Conservation (phyloP, 2,329 filamentous ascomycete species). For the Aspergillus ustus region DNA sequence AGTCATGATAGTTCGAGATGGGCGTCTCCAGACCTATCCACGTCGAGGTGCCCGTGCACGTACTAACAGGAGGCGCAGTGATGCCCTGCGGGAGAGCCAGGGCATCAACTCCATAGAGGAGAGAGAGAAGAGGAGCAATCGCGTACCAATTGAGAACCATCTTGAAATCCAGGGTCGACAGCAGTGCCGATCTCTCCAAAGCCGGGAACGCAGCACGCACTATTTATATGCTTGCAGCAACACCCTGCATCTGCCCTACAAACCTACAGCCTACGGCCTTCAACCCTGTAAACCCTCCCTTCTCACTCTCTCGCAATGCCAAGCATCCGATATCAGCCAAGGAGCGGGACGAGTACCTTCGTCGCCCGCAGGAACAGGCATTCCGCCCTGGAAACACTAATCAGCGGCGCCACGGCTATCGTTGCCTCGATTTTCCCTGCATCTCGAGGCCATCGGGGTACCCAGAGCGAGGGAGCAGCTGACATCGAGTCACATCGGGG, state of each 20-base stretch:
- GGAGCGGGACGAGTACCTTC: conserved; percentile 1
- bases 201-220: neutral
- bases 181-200: neutral
- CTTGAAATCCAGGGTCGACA: neutral
- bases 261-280: too few species aligned
- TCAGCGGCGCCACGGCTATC: neutral
- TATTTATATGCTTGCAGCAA: conserved; percentile 1
- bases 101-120: neutral
- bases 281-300: neutral
- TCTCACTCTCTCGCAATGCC: neutral
- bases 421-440: neutral
- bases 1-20: conserved; percentile 1
- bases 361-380: neutral
- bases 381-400: neutral
- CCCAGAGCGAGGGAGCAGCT: neutral
- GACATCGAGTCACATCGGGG: neutral
- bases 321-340: conserved; percentile 3
- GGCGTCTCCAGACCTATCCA: conserved; percentile 6
- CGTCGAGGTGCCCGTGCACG: neutral
- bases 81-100: conserved; percentile 1
- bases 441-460: neutral
- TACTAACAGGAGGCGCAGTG: neutral
- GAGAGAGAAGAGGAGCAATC: neutral
- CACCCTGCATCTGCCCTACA: neutral
- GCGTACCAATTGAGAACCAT: conserved; percentile 2